Evolutionary conservation across 495 filamentous ascomycete species (phyloP).

Genomic region (Lasiosphaeris hirsuta): DNA sequence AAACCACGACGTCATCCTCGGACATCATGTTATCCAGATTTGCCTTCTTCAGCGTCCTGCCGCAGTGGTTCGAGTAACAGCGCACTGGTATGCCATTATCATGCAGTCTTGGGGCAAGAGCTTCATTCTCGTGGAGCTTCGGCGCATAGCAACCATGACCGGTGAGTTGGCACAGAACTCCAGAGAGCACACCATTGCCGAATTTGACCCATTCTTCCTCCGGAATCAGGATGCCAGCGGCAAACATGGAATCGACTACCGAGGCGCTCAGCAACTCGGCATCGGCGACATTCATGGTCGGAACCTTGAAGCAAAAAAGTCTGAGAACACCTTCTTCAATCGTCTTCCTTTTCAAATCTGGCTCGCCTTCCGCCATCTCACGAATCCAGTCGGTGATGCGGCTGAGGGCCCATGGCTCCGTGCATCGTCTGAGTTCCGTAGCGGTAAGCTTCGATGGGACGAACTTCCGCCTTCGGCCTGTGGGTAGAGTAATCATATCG

Average conservation of each 20-base stretch:
- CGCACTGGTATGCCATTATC: conserved; percentile 57
- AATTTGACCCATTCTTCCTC: conserved; percentile 99
- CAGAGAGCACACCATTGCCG: conserved; percentile 67
- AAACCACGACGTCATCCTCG: conserved; percentile 61
- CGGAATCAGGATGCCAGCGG: conserved; percentile 70
- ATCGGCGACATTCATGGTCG: conserved; percentile 98
- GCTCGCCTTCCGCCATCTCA: conserved; percentile 78
- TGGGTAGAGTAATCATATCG: conserved; percentile 69
- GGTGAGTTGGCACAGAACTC: conserved; percentile 90
- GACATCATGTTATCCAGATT: conserved; percentile 69
- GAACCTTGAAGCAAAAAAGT: conserved; percentile 92
- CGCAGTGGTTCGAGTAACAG: conserved; percentile 94
- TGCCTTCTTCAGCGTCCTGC: conserved; percentile 89
- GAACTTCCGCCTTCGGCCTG: conserved; percentile 71
- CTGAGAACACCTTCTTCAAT: conserved; percentile 84
- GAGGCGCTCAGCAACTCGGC: conserved; percentile 80
- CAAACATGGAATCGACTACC: conserved; percentile 79
- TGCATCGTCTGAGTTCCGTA: conserved; percentile 79
- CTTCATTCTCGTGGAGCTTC: conserved; percentile 70
- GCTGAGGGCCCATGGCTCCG: conserved; percentile 91
- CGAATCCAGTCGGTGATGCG: conserved; percentile 83
- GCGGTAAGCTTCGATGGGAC: conserved; percentile 81
- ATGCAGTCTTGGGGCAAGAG: conserved; percentile 31
- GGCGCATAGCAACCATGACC: conserved; percentile 89
- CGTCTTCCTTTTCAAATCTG: conserved; percentile 75